Conservation (phyloP, 352 stramenopile genomes). For the Phytophthora vignae region DNA sequence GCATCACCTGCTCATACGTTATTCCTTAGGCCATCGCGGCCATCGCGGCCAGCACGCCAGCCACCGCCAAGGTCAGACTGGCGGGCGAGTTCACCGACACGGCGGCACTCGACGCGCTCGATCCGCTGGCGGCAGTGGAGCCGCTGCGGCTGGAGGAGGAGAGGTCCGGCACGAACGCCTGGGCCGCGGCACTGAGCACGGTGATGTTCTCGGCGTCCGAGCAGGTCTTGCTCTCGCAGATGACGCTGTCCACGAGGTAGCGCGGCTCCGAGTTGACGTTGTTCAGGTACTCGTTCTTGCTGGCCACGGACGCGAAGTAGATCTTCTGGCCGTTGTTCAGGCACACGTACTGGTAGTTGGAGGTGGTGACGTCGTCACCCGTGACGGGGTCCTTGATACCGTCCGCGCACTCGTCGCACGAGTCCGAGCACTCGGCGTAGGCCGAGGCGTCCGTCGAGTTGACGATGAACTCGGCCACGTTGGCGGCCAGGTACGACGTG, state of each 20-base stretch:
- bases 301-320: conserved; percentile 76
- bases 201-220: conserved; percentile 68
- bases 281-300: conserved; percentile 66
- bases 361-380: conserved; percentile 54
- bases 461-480: conserved; percentile 60
- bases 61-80: conserved; percentile 22
- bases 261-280: conserved; percentile 66
- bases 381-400: conserved; percentile 75
- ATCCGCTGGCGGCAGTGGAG: conserved; percentile 31
- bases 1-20: conserved; percentile 8
- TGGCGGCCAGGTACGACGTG: conserved; percentile 73
- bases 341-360: conserved; percentile 80
- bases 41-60: conserved; percentile 22
- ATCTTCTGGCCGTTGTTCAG: conserved; percentile 83
- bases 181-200: conserved; percentile 52
- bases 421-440: conserved; percentile 43
- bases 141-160: conserved; percentile 27
- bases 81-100: conserved; percentile 21
- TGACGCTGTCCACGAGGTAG: conserved; percentile 62
- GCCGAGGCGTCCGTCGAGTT: conserved; percentile 45
- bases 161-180: conserved; percentile 37
- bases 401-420: conserved; percentile 57
- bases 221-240: conserved; percentile 65
- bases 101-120: conserved; percentile 37
- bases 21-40: conserved; percentile 25